Evolutionary conservation across 1,139 yeast genomes (phyloP).

Genomic region (Casaregolazyma lundiana): DNA sequence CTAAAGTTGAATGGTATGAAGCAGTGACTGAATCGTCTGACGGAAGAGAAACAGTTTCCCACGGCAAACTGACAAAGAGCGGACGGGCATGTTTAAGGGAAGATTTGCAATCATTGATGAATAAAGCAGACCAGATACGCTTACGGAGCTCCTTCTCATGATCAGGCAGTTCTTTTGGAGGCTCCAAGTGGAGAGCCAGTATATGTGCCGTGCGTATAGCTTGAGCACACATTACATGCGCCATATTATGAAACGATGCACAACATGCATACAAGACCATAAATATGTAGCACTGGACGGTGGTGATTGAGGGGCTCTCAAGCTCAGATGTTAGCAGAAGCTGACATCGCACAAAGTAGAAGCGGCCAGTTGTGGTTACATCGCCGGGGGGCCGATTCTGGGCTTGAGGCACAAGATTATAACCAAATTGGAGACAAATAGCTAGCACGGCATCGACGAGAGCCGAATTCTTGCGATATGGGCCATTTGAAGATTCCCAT

Average conservation of each 20-base stretch:
- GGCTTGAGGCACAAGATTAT: background rate
- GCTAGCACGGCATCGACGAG: background rate
- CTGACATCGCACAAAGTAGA: background rate
- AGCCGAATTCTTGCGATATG: background rate
- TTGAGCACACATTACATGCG: background rate
- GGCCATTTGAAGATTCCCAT: background rate
- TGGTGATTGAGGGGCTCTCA: background rate
- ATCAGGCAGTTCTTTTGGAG: background rate
- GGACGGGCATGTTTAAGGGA: background rate
- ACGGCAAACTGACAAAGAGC: background rate
- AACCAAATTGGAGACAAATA: background rate
- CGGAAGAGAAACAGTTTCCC: background rate
- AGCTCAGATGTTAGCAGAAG: background rate
- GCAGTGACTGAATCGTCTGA: background rate
- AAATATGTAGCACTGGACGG: background rate
- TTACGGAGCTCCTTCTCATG: background rate
- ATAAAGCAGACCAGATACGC: background rate
- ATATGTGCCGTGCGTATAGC: background rate
- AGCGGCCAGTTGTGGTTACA: background rate
- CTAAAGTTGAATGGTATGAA: background rate
- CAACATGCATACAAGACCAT: background rate
- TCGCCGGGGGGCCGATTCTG: background rate
- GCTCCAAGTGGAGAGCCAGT: background rate
- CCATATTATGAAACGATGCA: background rate
- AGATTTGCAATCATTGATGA: background rate